Evolutionary conservation across 1,284 basidiomycete species (phyloP).

Genomic region (Ustilago crameri): DNA sequence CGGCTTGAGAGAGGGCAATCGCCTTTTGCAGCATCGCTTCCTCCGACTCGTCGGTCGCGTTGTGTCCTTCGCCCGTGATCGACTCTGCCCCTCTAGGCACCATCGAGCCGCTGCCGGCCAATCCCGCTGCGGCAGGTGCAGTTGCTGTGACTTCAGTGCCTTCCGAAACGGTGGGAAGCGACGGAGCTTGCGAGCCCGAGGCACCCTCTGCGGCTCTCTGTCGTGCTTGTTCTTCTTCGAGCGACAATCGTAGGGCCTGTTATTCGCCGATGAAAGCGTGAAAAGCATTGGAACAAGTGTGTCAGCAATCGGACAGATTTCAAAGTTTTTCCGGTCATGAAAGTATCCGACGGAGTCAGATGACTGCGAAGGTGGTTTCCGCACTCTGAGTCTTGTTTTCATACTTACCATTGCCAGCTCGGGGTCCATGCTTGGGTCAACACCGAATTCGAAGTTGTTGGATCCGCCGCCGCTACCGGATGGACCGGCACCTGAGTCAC

Average conservation of each 20-base stretch:
- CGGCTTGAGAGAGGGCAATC: constrained; percentile 54
- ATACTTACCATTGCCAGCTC: constrained; percentile 89
- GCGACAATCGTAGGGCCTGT: constrained; percentile 93
- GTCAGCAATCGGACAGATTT: constrained; percentile 21
- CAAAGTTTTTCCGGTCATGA: constrained; percentile 4
- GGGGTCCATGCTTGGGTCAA: constrained; percentile 94
- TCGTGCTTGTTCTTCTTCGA: constrained; percentile 94
- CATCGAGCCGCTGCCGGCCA: constrained; percentile 59
- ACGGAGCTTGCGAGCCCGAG: constrained; percentile 40
- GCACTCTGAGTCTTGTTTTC: not conserved
- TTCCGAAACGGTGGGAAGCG: constrained; percentile 51
- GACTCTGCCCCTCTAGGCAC: constrained; percentile 58
- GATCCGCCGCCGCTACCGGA: constrained; percentile 66
- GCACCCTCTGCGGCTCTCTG: constrained; percentile 70
- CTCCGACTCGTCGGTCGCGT: constrained; percentile 56
- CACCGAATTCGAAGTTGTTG: constrained; percentile 79
- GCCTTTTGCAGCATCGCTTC: constrained; percentile 63
- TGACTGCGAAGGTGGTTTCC: not conserved
- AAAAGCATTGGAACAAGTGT: not conserved
- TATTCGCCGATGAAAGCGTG: not conserved
- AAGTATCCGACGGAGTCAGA: no score
- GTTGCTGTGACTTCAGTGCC: constrained; percentile 24
- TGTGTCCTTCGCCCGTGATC: constrained; percentile 57
- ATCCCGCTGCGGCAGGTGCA: constrained; percentile 23
- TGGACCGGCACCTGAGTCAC: constrained; percentile 69